Evolutionary conservation across 2,329 filamentous ascomycete species (phyloP).

Genomic region (Penicillium brevicompactum): DNA sequence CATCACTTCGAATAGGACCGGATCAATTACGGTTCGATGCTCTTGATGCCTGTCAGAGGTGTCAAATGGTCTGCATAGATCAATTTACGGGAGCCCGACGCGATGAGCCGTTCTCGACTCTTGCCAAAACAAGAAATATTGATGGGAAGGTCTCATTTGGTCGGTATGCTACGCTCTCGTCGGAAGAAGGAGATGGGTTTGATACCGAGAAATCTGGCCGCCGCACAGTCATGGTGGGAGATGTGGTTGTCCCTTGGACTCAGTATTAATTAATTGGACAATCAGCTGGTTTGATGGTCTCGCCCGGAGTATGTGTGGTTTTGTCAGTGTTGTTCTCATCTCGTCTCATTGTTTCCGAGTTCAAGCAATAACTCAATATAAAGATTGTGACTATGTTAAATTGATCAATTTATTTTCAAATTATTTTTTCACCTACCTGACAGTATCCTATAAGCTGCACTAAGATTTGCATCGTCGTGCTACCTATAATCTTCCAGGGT

Average conservation of each 20-base stretch:
- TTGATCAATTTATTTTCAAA: no score
- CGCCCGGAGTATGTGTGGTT: not conserved
- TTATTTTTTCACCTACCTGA: no score
- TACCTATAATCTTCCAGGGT: no score
- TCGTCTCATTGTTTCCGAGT: no score
- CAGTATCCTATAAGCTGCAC: no score
- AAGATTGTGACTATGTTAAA: no score
- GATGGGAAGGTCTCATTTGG: conserved; percentile 89
- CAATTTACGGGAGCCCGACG: conserved; percentile 76
- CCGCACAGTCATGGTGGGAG: conserved; percentile 43
- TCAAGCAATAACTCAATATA: no score
- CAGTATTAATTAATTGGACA: conserved; percentile 8
- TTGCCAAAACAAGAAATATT: conserved; percentile 82
- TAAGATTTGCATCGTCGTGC: no score
- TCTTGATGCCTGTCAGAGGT: conserved; percentile 81
- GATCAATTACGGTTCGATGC: conserved; percentile 52
- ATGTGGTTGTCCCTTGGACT: conserved; percentile 37
- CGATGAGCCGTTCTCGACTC: conserved; percentile 83
- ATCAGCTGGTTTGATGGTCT: not conserved
- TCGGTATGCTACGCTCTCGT: conserved; percentile 63
- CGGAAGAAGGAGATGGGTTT: conserved; percentile 22
- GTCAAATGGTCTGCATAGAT: conserved; percentile 95
- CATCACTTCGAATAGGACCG: conserved; percentile 63
- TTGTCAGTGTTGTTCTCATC: not conserved
- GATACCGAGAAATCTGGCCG: conserved; percentile 16